Base-by-base conservation (phyloP, 1,284 basidiomycete genomes). In the Uromyces viciae-fabae region DNA sequence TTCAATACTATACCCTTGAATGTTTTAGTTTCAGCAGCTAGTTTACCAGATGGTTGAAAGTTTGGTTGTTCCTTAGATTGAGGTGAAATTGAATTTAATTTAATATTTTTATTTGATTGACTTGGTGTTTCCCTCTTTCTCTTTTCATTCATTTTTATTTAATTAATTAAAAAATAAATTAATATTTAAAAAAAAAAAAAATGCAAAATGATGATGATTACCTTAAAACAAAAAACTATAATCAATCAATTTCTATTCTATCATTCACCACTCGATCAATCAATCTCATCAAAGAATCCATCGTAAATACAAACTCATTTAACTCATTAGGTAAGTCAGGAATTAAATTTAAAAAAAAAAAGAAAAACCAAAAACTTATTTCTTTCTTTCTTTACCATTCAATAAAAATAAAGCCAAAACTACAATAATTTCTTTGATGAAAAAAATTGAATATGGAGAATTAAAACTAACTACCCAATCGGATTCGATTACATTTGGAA, bases 1-100 rank as follows among this genome's bases (percentile, higher is more conserved):
- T 99, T 99, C 82, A 99, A 88, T 54, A 96, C 90, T 0, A 95
- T 93, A 79, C 91, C 94, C 76, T 91, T 90, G 66, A 94, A 91
- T 0, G 92, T 93, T 84, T 98, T 97, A 5, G 94, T 96, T 85
- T 94, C 97, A 5, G 95, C 95, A 0, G 96, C 97, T 31, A 99
- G 90, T 15, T 97, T 88, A 8, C 97, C 97, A 0, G 94, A 97
- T 5, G 90, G 90, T 14, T 88, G 89, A 86, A 97, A 97, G 85
- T 97, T 94, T 1, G 95, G 95, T 86, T 94, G 84, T 33, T 83
- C 78, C 0, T 75, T 75, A 8, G 66, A n/a, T n/a, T n/a, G n/a
- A n/a, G n/a, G n/a, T n/a, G n/a, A n/a, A n/a, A n/a, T n/a, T n/a
- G n/a, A n/a, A n/a, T n/a, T n/a, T n/a, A n/a, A n/a, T n/a, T n/a